These are phyloP conservation scores for Mycena maculata DNA, from an alignment of 768 basidiomycete genomes.

Conservation along the genomic window DNA sequence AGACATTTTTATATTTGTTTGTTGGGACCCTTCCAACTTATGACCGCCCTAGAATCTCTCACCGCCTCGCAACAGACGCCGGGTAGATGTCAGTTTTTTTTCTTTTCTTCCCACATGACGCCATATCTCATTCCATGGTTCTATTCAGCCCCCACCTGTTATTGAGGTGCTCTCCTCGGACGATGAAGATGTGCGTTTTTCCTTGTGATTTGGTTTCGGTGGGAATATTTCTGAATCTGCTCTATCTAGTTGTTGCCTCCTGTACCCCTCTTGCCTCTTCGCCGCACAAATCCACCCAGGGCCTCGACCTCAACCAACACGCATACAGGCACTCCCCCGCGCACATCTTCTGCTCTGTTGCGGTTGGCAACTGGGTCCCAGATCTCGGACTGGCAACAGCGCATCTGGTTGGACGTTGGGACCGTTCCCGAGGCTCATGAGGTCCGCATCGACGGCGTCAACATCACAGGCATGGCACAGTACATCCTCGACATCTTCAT, in stretches of 20 bases:
- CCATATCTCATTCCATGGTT: too few relatives aligned
- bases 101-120: background rate
- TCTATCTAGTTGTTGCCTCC: background rate
- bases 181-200: background rate
- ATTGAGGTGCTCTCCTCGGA: constrained; percentile 9
- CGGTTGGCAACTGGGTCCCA: background rate
- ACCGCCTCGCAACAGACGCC: background rate
- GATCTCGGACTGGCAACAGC: background rate
- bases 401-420: background rate
- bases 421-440: background rate
- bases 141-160: too few relatives aligned
- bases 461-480: background rate
- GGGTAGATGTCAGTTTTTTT: background rate
- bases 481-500: background rate
- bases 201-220: background rate
- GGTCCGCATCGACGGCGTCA: background rate
- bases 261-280: background rate
- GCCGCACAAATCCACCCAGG: background rate
- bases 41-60: background rate
- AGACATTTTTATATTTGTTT: too few relatives aligned
- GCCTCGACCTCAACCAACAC: too few relatives aligned
- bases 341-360: background rate
- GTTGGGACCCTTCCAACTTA: too few relatives aligned
- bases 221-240: background rate
- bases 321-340: too few relatives aligned